Base-by-base conservation (phyloP, 495 filamentous ascomycete genomes). In the Cercophora newfieldiana region DNA sequence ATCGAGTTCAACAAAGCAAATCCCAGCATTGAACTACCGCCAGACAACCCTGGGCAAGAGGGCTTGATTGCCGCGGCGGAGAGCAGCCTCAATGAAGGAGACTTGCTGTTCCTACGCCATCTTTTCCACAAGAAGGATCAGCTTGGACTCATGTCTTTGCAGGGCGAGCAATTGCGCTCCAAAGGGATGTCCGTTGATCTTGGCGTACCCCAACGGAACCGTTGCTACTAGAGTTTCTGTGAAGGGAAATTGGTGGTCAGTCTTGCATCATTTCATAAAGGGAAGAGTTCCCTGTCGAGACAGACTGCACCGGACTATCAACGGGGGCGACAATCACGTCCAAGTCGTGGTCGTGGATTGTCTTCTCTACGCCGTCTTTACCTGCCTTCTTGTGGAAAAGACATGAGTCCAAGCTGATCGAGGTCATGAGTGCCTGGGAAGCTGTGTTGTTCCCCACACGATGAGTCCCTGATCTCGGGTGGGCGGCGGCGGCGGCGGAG, bases 1-100 rank as follows among this genome's bases (percentile, higher is more conserved):
- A 22, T 54, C 21, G 50, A 24, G 50, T 54, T 54, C 50, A 54
- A 54, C 50, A 54, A 54, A 28, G 25, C 21, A 28, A 54, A 54
- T n/a, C 7, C 50, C 2, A 7, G 2, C 18, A 3, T 54, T 24
- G 50, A 54, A 22, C 25, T 54, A 22, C 50, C 50, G 5, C 18
- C 50, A 10, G 50, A 28, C 4, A 54, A 54, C 50, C 21, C 50
- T 7, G 50, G 18, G 14, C 50, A 54, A 54, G 50, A 54, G 2
- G 5, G 18, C 50, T 28, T 54, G 50, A 22, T 54, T 22, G 50
- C 50, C 50, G 50, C 50, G 50, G 50, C 50, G 5, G 18, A 54
- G 18, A 54, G n/a, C 18, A 54, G 5, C 4, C 8, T 53, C 22
- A 22, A 4, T 2, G 50, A 54, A 19, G 14, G 22, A 5, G 50